Conservation (phyloP, 1,139 yeast species). For the Debaryomyces robertsiae region DNA sequence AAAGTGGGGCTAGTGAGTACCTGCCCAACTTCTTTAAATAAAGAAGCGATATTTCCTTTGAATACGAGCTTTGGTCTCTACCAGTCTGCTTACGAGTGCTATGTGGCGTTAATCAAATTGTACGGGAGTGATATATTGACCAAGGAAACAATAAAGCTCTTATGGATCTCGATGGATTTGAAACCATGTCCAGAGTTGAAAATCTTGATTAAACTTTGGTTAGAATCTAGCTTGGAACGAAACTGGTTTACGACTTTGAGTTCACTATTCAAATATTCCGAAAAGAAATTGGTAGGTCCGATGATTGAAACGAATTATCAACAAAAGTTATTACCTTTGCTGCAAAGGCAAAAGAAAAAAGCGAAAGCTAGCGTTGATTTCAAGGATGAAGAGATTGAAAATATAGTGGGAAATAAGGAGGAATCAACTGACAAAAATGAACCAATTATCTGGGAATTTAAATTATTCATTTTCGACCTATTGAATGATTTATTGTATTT, state of each 20-base stretch:
- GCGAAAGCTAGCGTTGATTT: conserved; percentile 36
- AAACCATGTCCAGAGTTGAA: conserved; percentile 42
- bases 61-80: conserved; percentile 40
- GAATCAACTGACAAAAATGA: conserved; percentile 49
- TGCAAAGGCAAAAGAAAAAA: conserved; percentile 47
- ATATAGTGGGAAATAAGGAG: conserved; percentile 38
- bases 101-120: conserved; percentile 43
- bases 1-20: conserved; percentile 38
- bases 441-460: conserved; percentile 72
- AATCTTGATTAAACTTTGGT: conserved; percentile 40
- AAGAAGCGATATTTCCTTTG: conserved; percentile 43
- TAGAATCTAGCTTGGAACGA: conserved; percentile 39
- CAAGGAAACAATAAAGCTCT: conserved; percentile 39
- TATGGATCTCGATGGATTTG: conserved; percentile 49
- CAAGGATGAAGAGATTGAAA: conserved; percentile 50
- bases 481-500: conserved; percentile 52
- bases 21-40: conserved; percentile 38
- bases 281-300: conserved; percentile 41
- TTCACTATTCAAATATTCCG: conserved; percentile 40
- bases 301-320: conserved; percentile 43
- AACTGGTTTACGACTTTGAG: conserved; percentile 46
- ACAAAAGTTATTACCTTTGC: conserved; percentile 46
- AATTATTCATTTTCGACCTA: conserved; percentile 60
- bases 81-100: conserved; percentile 41
- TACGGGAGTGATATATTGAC: conserved; percentile 35